Percentiles rank a stretch among this genome's conserved stretches.
phyloP scores from a whole-genome alignment of 2,329 filamentous ascomycete genomes.

The Aspergillus transmontanensis region DNA sequence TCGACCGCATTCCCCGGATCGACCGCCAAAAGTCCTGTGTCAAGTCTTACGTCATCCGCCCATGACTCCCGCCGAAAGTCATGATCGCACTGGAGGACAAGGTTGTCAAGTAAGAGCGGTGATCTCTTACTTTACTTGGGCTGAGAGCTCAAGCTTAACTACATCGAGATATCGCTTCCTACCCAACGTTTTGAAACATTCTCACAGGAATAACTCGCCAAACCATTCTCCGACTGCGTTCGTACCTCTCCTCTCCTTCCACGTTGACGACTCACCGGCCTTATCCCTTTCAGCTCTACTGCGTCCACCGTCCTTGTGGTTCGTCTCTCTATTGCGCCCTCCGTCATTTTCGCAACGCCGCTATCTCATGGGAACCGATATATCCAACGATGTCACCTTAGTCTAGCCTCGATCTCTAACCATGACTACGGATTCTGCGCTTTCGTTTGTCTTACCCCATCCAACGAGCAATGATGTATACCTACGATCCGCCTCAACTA shows the following conservation, averaged over 20 bases:
- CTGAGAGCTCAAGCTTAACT: slow-evolving; percentile 5
- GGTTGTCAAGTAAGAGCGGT: slow-evolving; percentile 3
- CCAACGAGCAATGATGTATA: slow-evolving; percentile 9
- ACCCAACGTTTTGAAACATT: not conserved
- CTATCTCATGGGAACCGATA: slow-evolving; percentile 11
- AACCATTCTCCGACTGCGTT: not conserved
- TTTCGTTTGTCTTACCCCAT: slow-evolving; percentile 34
- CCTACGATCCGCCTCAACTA: slow-evolving; percentile 17
- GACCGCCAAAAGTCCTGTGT: slow-evolving; percentile 14
- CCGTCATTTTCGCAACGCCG: slow-evolving; percentile 16
- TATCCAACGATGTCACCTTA: slow-evolving; percentile 37
- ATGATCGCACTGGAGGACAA: slow-evolving; percentile 5
- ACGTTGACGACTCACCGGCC: not conserved
- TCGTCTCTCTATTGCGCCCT: slow-evolving; percentile 6
- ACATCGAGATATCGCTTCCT: not conserved
- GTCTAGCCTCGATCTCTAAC: slow-evolving; percentile 30
- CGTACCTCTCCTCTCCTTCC: not conserved
- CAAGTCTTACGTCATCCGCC: slow-evolving; percentile 41
- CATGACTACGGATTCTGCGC: slow-evolving; percentile 47
- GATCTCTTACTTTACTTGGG: slow-evolving; percentile 4
- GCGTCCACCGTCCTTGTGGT: slow-evolving; percentile 4
- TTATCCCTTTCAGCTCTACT: slow-evolving; percentile 11
- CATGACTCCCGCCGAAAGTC: slow-evolving; percentile 13
- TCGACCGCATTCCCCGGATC: slow-evolving; percentile 30
- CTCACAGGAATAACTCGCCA: not conserved